These are phyloP conservation scores for Venustampulla echinocandica DNA, from an alignment of 495 filamentous ascomycete genomes.

Conservation along the genomic window DNA sequence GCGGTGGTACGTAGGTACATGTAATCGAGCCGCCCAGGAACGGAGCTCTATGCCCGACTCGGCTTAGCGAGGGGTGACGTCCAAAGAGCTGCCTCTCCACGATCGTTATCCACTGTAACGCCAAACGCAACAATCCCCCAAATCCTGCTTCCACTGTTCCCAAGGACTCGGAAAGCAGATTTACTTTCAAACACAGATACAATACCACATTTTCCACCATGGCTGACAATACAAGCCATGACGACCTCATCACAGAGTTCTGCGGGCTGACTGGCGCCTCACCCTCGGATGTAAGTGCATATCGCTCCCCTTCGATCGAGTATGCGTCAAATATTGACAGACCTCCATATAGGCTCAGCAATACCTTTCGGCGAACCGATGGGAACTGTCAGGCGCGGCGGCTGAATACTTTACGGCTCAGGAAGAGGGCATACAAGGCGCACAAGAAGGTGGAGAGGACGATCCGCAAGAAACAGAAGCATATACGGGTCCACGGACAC, in stretches of 20 bases:
- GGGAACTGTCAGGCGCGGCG: slow-evolving; percentile 61
- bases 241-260: slow-evolving; percentile 65
- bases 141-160: slow-evolving; percentile 1
- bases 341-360: slow-evolving; percentile 49
- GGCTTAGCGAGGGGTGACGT: not conserved
- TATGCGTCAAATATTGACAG: not conserved
- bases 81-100: not conserved
- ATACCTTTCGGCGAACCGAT: slow-evolving; percentile 57
- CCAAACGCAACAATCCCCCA: not conserved
- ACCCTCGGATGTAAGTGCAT: slow-evolving; percentile 50
- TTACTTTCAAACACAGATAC: too few species aligned
- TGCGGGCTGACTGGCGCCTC: slow-evolving; percentile 59
- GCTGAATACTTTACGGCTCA: slow-evolving; percentile 61
- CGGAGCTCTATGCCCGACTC: not conserved
- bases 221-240: slow-evolving; percentile 51
- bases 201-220: too few species aligned
- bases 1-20: not conserved
- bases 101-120: too few species aligned
- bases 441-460: slow-evolving; percentile 29
- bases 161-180: too few species aligned
- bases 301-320: not conserved
- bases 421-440: slow-evolving; percentile 45
- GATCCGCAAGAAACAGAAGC: slow-evolving; percentile 24
- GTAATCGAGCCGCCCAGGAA: not conserved
- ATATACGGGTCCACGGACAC: slow-evolving; percentile 47